Conservation (phyloP, 805 yeast species). For the Isabelozyma rhagii region DNA sequence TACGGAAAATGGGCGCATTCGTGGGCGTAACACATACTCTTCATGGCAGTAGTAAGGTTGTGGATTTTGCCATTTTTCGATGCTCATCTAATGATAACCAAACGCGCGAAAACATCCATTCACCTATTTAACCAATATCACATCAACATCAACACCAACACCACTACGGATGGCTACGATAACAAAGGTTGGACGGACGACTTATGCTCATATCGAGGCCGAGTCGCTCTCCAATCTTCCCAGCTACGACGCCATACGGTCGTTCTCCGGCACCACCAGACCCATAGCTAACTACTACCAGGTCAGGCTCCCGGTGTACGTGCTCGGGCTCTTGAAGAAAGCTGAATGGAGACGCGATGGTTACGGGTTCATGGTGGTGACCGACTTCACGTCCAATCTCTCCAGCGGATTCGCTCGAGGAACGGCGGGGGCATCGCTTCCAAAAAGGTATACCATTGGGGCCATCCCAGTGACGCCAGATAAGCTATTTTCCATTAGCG, state of each 20-base stretch:
- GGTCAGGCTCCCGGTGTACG: conserved; percentile 9
- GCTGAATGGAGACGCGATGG: conserved; percentile 5
- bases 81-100: not conserved
- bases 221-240: conserved; percentile 5
- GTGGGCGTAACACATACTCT: conserved; percentile 5
- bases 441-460: not conserved
- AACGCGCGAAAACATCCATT: not conserved
- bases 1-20: not conserved
- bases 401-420: not conserved
- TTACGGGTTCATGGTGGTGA: conserved; percentile 9
- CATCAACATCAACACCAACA: not conserved
- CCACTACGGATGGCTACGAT: not conserved
- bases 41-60: conserved; percentile 1
- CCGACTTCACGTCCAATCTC: conserved; percentile 8
- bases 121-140: not conserved
- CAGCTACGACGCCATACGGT: not conserved
- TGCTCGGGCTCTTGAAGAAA: conserved; percentile 6
- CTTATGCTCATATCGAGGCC: not conserved
- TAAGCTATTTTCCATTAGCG: conserved; percentile 5
- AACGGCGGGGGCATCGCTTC: not conserved
- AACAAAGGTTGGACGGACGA: not conserved
- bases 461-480: not conserved
- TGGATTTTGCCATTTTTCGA: not conserved
- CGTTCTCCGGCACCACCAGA: not conserved
- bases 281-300: not conserved